These are phyloP conservation scores for Phaeosphaeria sp. DNA, from an alignment of 2,329 filamentous ascomycete genomes.

Conservation along the genomic window DNA sequence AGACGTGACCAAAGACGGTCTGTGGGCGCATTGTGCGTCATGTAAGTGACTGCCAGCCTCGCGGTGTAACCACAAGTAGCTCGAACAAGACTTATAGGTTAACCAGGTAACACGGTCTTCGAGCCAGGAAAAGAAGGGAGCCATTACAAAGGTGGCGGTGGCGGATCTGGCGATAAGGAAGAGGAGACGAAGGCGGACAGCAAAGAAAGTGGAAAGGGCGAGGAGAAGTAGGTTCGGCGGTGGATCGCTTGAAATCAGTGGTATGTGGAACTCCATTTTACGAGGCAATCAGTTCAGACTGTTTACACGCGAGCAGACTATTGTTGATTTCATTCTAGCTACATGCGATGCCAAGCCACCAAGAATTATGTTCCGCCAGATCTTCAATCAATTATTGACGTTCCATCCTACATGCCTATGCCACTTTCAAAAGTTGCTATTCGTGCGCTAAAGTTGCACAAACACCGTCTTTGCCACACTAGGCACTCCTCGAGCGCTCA, in stretches of 20 bases:
- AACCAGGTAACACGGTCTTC: conserved; percentile 34
- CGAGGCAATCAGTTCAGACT: background rate
- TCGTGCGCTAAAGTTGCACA: conserved; percentile 3
- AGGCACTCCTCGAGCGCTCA: conserved; percentile 22
- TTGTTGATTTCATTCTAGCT: background rate
- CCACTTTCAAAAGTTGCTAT: background rate
- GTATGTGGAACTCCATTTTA: background rate
- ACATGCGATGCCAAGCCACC: background rate
- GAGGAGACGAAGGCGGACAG: conserved; percentile 23
- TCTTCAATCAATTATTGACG: background rate
- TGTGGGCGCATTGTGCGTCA: conserved; percentile 38
- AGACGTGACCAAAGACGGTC: conserved; percentile 38
- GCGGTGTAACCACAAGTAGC: background rate
- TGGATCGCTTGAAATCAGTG: background rate
- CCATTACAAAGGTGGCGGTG: conserved; percentile 30
- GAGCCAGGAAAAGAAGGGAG: conserved; percentile 38
- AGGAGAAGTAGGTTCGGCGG: background rate
- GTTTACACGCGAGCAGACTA: background rate
- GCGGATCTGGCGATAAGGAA: conserved; percentile 35
- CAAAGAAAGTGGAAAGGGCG: conserved; percentile 13
- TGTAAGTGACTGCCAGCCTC: conserved; percentile 20
- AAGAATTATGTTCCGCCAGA: background rate
- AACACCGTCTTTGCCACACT: conserved; percentile 23
- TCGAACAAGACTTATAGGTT: background rate
- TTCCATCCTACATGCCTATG: background rate